phyloP scores from a whole-genome alignment of 2,329 filamentous ascomycete genomes.

The Fusarium tjaetaba region DNA sequence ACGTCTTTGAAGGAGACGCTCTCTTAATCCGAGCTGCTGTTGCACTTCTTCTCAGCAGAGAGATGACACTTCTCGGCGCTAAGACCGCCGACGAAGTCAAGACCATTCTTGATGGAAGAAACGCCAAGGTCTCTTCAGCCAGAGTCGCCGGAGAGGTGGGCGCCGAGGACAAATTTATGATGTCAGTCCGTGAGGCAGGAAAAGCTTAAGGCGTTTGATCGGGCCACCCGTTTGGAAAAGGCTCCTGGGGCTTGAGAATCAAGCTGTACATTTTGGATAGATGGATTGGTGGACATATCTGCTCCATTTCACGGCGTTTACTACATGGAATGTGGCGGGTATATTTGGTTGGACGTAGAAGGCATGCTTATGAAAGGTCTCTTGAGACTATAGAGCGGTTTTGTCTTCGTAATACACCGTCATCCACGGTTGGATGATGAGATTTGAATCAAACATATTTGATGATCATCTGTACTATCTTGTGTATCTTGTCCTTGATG shows the following conservation, averaged over 20 bases:
- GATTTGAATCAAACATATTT: slow-evolving; percentile 31
- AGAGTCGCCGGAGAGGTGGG: slow-evolving; percentile 54
- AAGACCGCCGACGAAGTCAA: slow-evolving; percentile 57
- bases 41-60: slow-evolving; percentile 67
- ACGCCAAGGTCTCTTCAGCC: slow-evolving; percentile 44
- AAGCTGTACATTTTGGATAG: slow-evolving; percentile 44
- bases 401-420: slow-evolving; percentile 34
- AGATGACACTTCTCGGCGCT: slow-evolving; percentile 62
- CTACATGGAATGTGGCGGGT: slow-evolving; percentile 33
- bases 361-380: slow-evolving; percentile 33
- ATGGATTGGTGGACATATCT: slow-evolving; percentile 39
- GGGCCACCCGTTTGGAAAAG: slow-evolving; percentile 4
- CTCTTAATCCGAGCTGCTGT: slow-evolving; percentile 77
- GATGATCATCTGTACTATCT: neutral
- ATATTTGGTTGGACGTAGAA: slow-evolving; percentile 29
- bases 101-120: slow-evolving; percentile 48
- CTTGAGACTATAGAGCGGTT: slow-evolving; percentile 30
- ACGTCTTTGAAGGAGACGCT: slow-evolving; percentile 82
- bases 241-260: slow-evolving; percentile 13
- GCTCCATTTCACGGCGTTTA: slow-evolving; percentile 41
- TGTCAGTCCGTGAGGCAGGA: slow-evolving; percentile 49
- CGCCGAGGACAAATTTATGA: slow-evolving; percentile 58
- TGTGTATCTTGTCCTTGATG: neutral
- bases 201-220: slow-evolving; percentile 41
- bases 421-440: slow-evolving; percentile 26